A percentile compares a stretch with the other conserved stretches of the same genome.
Evolutionary conservation across 2,329 filamentous ascomycete species (phyloP).

Genomic region (Pseudocercospora fuligena): DNA sequence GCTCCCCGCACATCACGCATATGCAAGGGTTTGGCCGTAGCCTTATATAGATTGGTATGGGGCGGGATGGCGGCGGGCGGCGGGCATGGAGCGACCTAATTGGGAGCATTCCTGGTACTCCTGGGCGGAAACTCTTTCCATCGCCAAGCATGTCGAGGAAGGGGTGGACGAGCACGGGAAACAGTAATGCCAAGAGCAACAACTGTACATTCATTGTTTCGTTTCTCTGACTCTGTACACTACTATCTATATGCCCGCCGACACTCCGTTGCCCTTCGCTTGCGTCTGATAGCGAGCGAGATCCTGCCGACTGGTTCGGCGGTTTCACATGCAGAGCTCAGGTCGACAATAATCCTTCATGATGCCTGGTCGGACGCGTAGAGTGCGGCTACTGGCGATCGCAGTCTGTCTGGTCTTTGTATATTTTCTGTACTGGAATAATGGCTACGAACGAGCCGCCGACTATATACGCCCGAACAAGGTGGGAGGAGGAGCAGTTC

Average conservation of each 20-base stretch:
- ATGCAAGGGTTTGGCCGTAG: neutral
- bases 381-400: conserved; percentile 33
- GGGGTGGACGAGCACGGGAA: neutral
- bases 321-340: neutral
- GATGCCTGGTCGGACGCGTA: conserved; percentile 35
- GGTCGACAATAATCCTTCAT: neutral
- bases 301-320: conserved; percentile 6
- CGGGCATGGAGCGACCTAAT: neutral
- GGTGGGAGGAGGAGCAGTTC: conserved; percentile 30
- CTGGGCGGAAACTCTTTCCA: neutral
- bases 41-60: conserved; percentile 5
- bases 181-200: neutral
- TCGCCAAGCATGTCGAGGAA: conserved; percentile 3
- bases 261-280: neutral
- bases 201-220: conserved; percentile 2
- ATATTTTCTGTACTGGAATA: conserved; percentile 34
- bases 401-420: conserved; percentile 33
- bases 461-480: conserved; percentile 20
- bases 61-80: neutral
- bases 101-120: neutral
- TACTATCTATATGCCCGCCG: neutral
- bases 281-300: neutral
- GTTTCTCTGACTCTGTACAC: neutral
- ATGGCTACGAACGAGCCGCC: conserved; percentile 22
- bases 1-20: neutral